Base-by-base conservation (phyloP, 495 filamentous ascomycete species). In the Pyrenopolyporus hunteri region DNA sequence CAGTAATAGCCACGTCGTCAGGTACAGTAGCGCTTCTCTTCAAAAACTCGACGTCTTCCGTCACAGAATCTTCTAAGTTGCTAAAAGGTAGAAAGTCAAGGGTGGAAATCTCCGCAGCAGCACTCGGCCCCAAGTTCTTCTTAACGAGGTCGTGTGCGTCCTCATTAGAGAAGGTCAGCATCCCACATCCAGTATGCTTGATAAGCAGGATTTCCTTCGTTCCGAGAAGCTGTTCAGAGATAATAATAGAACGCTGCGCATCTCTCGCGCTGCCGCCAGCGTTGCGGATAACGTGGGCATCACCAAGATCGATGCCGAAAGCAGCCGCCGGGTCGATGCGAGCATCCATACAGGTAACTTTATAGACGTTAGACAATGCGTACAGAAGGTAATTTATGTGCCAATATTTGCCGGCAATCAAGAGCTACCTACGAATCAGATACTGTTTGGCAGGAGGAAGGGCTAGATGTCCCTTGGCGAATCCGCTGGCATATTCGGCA, bases 211-310 rank as follows among this genome's bases (percentile, higher is more conserved):
- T 85, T 66, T 92, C 90, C 0, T 76, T 79, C 0, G 91, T 96
- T n/a, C 86, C 89, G 6, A 95, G 82, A 3, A 93, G 78, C 70
- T 95, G 90, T 77, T 95, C 78, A 3, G 87, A 90, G 63, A 95
- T 92, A 31, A 92, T 76, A 57, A 95, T 80, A 29, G 84, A 88
- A 47, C 90, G 85, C 1, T 93, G 76, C 1, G 86, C 88, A 35
- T 93, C 91, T 11, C 74, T 73, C 0, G 82, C 87, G 10, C 78
- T 83, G 5, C 78, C 90, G 9, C 91, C 91, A 4, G 85, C 78
- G 65, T 95, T 96, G 54, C 91, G 87, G 60, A 95, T 91, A 16
- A 95, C 82, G 70, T 93, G 90, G 4, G 90, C 90, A 55, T 90
- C 86, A 14, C 89, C 90, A 35, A 91, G 82, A 46, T 81, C 72